phyloP scores from a whole-genome alignment of 495 filamentous ascomycete genomes.

The Chlorociboria aeruginascens region DNA sequence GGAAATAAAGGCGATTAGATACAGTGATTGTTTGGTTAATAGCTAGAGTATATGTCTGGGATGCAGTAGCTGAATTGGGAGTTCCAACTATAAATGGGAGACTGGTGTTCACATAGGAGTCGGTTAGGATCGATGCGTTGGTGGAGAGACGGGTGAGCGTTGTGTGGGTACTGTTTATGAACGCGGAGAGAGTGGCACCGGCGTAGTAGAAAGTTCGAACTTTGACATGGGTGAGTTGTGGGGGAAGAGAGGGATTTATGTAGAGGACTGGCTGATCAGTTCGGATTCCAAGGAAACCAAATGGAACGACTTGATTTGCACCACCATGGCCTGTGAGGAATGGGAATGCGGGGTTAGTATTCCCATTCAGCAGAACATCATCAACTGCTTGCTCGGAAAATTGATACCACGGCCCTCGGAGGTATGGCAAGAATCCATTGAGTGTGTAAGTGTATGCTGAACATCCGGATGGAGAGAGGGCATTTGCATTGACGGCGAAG shows the following conservation, averaged over 20 bases:
- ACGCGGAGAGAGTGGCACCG: slow-evolving; percentile 49
- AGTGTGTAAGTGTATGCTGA: slow-evolving; percentile 43
- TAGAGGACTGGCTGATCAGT: slow-evolving; percentile 36
- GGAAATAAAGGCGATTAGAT: slow-evolving; percentile 37
- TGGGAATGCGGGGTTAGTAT: slow-evolving; percentile 45
- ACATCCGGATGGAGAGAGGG: slow-evolving; percentile 41
- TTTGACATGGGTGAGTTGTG: slow-evolving; percentile 42
- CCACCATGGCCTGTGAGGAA: slow-evolving; percentile 50
- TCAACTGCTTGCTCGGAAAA: slow-evolving; percentile 63
- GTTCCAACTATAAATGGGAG: slow-evolving; percentile 41
- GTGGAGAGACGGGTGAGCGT: slow-evolving; percentile 39
- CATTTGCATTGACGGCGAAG: slow-evolving; percentile 41
- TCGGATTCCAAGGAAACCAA: slow-evolving; percentile 41
- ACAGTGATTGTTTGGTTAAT: slow-evolving; percentile 40
- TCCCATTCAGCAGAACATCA: slow-evolving; percentile 47
- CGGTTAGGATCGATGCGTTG: slow-evolving; percentile 27
- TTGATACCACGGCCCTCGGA: slow-evolving; percentile 44
- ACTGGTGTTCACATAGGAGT: slow-evolving; percentile 26
- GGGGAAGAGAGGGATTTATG: slow-evolving; percentile 41
- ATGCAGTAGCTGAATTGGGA: slow-evolving; percentile 8
- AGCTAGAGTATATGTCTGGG: slow-evolving; percentile 33
- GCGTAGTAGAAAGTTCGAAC: slow-evolving; percentile 63
- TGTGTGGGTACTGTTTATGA: slow-evolving; percentile 55
- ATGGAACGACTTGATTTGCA: slow-evolving; percentile 39
- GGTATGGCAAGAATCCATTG: slow-evolving; percentile 38